Percentiles rank a stretch among this genome's conserved stretches.
phyloP scores from a whole-genome alignment of 2,329 filamentous ascomycete genomes.

The Myriosclerotinia curreyana region DNA sequence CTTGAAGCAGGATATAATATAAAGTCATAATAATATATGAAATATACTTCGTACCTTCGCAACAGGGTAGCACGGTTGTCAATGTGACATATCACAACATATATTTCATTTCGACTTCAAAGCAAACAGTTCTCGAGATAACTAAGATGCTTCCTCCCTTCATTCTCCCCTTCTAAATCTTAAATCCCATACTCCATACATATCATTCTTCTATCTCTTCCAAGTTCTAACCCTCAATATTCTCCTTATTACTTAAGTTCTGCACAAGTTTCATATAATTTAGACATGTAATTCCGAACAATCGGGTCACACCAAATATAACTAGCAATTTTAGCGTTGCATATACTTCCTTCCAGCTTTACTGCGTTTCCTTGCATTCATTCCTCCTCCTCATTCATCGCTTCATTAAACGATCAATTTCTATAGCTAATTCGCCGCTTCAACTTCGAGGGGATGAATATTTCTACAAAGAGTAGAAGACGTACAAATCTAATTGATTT shows the following conservation, averaged over 20 bases:
- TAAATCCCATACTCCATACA: not conserved
- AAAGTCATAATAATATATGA: not conserved
- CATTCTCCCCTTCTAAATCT: not conserved
- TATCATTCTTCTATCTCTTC: not conserved
- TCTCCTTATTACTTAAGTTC: not conserved
- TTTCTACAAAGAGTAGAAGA: not conserved
- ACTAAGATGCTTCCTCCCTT: not conserved
- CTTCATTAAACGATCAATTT: not conserved
- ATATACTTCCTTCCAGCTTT: slow-evolving; percentile 15
- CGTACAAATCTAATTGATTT: not conserved
- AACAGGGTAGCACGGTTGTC: not conserved
- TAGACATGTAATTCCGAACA: slow-evolving; percentile 9
- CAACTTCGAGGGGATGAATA: not conserved
- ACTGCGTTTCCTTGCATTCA: slow-evolving; percentile 13
- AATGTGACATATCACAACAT: slow-evolving; percentile 1
- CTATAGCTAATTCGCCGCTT: not conserved
- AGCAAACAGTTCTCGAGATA: not conserved
- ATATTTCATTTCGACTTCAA: slow-evolving; percentile 2
- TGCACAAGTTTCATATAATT: not conserved
- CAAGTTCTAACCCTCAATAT: not conserved
- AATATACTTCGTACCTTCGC: too few species aligned
- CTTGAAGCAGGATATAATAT: not conserved
- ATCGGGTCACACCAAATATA: slow-evolving; percentile 3
- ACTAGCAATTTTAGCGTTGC: slow-evolving; percentile 5
- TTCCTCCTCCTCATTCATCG: not conserved